Percentiles rank a stretch among this genome's conserved stretches.
Evolutionary conservation across 495 filamentous ascomycete genomes (phyloP).

Genomic region (Cenococcum geophilum): DNA sequence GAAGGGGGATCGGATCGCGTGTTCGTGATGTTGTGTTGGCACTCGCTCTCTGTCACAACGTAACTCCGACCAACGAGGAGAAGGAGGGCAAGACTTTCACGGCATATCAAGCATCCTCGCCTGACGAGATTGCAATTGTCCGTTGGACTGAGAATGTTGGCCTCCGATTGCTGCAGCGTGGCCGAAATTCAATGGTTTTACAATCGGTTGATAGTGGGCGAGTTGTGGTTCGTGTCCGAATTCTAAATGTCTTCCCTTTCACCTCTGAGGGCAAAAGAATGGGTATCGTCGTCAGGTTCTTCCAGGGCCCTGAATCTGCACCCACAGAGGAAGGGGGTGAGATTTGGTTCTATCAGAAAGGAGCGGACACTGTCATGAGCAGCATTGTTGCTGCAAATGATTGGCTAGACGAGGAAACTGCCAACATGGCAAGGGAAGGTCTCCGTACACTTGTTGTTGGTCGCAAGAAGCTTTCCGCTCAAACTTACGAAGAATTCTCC

Average conservation of each 20-base stretch:
- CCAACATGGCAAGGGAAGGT: constrained; percentile 97
- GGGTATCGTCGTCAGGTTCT: constrained; percentile 92
- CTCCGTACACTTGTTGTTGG: constrained; percentile 92
- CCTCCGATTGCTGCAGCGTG: constrained; percentile 74
- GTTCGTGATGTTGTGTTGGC: constrained; percentile 88
- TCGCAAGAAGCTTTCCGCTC: constrained; percentile 65
- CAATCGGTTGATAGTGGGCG: constrained; percentile 72
- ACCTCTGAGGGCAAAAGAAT: constrained; percentile 97
- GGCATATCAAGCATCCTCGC: constrained; percentile 91
- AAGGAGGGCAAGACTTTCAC: constrained; percentile 70
- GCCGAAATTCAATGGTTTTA: constrained; percentile 75
- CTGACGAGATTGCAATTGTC: constrained; percentile 97
- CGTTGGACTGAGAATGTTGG: constrained; percentile 92
- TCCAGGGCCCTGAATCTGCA: constrained; percentile 40
- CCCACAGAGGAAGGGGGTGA: constrained; percentile 46
- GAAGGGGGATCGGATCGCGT: constrained; percentile 86
- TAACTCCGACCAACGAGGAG: constrained; percentile 85
- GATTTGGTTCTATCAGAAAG: constrained; percentile 99
- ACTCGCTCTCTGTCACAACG: constrained; percentile 92
- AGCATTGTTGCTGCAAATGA: constrained; percentile 91
- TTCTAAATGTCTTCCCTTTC: constrained; percentile 94
- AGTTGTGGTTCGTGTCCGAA: constrained; percentile 75
- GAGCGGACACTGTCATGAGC: constrained; percentile 95
- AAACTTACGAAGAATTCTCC: constrained; percentile 76
- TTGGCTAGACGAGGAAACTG: constrained; percentile 97